Evolutionary conservation across 2,329 filamentous ascomycete species (phyloP), one percentile per base, ranked within the genome.

Genomic region (Epichloe sp.): DNA sequence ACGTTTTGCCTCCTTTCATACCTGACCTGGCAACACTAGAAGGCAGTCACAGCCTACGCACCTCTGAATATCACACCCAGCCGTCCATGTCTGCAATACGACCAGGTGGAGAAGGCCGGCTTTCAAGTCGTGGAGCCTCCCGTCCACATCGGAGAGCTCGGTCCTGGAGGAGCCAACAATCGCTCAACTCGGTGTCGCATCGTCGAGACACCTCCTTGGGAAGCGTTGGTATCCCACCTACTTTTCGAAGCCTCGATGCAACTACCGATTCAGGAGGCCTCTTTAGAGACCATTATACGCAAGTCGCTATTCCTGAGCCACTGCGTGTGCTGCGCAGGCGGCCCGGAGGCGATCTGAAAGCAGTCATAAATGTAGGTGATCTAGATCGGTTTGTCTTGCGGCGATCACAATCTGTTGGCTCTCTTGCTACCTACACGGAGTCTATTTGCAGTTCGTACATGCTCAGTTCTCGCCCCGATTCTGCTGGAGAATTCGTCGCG

Each of bases 261-360:
- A 80, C 73, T 0, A 76, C 75, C 0, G 72, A 72, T 43, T 80
- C 79, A 0, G 76, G 69, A 40, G 65, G 58, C 5, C 82, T 79
- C 2, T 68, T 74, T 21, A 68, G 69, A 5, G 72, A 71, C 4
- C 61, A 73, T 0, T 71, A 71, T 6, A 68, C 56, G 6, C 60
- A 54, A 49, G 53, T 56, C 8, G 48, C 72, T 2, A 63, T 74
- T 46, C 73, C 77, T 1, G 68, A 69, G 19, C 79, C 80, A n/a
- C 67, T 78, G 6, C 78, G 82, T 44, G 73, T 83, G 42, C 73
- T 93, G 54, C 77, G 87, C 54, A 74, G 87, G 61, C 76, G 83
- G 14, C 87, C 86, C 6, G 87, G 86, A 46, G 86, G 87, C 36
- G 82, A 91, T 63, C 68, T 93, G 46, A 78, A 83, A 55, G 83